A percentile compares a stretch with the other conserved stretches of the same genome.
Conservation (phyloP, 495 filamentous ascomycete genomes). For the Penicillium egyptiacum region DNA sequence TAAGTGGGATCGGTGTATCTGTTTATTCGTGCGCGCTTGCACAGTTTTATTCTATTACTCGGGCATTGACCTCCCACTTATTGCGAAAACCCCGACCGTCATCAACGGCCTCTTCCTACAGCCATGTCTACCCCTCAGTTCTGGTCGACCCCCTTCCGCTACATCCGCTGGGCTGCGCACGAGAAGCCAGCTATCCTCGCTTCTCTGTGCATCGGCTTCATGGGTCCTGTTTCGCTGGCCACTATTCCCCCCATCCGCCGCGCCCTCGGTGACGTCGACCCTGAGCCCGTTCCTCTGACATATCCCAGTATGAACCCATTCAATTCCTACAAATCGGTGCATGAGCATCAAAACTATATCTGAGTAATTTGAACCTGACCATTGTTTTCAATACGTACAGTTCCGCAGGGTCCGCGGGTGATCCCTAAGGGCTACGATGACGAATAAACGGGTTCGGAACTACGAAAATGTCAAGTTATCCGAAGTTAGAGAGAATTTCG, state of each 20-base stretch:
- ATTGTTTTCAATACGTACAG: slow-evolving; percentile 40
- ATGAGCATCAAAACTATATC: not conserved
- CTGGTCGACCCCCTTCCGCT: slow-evolving; percentile 76
- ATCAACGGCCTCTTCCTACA: slow-evolving; percentile 22
- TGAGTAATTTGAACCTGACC: slow-evolving; percentile 10
- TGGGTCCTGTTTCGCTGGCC: slow-evolving; percentile 68
- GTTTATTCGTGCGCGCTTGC: slow-evolving; percentile 8
- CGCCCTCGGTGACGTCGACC: slow-evolving; percentile 66
- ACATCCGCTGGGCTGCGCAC: slow-evolving; percentile 82
- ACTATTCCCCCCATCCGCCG: slow-evolving; percentile 67
- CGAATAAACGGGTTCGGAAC: slow-evolving; percentile 31
- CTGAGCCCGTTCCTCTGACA: slow-evolving; percentile 73
- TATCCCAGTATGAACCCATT: slow-evolving; percentile 74
- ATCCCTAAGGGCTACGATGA: slow-evolving; percentile 79
- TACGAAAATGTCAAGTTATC: slow-evolving; percentile 7
- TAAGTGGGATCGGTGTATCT: slow-evolving; percentile 3
- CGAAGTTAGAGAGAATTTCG: slow-evolving; percentile 8
- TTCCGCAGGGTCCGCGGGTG: slow-evolving; percentile 72
- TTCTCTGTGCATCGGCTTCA: slow-evolving; percentile 66
- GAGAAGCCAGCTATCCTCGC: slow-evolving; percentile 88
- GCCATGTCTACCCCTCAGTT: slow-evolving; percentile 74
- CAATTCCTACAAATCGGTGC: not conserved
- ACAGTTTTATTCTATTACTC: slow-evolving; percentile 1
- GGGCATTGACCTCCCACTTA: slow-evolving; percentile 8
- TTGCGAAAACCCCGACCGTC: slow-evolving; percentile 16